phyloP scores from a whole-genome alignment of 805 yeast genomes.

The Suhomyces faveliae region DNA sequence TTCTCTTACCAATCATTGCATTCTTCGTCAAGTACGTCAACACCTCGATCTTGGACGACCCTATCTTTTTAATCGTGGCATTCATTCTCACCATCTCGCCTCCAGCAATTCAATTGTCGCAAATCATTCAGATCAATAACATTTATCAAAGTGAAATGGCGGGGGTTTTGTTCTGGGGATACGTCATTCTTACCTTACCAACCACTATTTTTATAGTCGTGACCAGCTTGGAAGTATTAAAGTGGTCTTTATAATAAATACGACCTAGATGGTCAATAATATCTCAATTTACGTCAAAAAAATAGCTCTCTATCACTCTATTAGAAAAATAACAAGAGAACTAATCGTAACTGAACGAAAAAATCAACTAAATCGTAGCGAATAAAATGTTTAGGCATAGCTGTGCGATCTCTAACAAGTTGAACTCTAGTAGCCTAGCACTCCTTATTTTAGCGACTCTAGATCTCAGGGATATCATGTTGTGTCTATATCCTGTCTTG shows the following conservation, averaged over 20 bases:
- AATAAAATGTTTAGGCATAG: too few relatives aligned
- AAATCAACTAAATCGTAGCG: too few relatives aligned
- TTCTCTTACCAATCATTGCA: conserved; percentile 67
- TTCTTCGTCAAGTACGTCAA: conserved; percentile 60
- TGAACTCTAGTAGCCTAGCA: too few relatives aligned
- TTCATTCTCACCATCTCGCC: conserved; percentile 76
- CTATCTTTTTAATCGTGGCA: conserved; percentile 74
- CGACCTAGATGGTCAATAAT: background rate
- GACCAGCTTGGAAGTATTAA: conserved; percentile 57
- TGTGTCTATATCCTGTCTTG: too few relatives aligned
- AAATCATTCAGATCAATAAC: conserved; percentile 74
- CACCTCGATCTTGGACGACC: conserved; percentile 73
- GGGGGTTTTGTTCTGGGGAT: conserved; percentile 80
- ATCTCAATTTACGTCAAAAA: background rate
- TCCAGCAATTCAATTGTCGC: conserved; percentile 81
- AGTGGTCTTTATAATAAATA: conserved; percentile 15
- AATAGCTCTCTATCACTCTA: too few relatives aligned
- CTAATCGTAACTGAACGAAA: too few relatives aligned
- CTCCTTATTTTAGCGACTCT: too few relatives aligned
- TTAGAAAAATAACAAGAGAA: too few relatives aligned
- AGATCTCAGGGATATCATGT: too few relatives aligned
- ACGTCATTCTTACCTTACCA: conserved; percentile 71
- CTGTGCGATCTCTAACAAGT: too few relatives aligned
- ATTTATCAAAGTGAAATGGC: conserved; percentile 81
- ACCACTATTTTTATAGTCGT: conserved; percentile 73